phyloP scores from a whole-genome alignment of 179 eudicot genomes.

The Sideroxylon spinosum region DNA sequence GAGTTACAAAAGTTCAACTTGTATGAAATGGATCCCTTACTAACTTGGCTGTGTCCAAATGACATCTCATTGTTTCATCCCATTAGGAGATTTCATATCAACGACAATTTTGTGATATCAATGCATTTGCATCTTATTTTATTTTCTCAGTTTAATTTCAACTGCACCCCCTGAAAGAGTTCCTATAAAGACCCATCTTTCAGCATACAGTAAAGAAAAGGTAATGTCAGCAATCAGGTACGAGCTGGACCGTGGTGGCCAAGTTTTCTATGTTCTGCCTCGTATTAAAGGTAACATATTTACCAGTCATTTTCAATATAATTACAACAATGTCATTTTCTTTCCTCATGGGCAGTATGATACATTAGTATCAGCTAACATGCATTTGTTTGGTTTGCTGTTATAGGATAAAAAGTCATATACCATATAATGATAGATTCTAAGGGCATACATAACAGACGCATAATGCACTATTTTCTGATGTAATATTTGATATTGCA shows the following conservation, averaged over 20 bases:
- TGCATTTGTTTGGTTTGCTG: not conserved
- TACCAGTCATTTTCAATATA: slow-evolving; percentile 2
- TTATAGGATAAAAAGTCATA: not conserved
- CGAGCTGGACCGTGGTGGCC: slow-evolving; percentile 95
- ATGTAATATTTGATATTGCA: too few relatives aligned
- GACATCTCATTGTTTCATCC: not conserved
- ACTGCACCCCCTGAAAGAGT: slow-evolving; percentile 99
- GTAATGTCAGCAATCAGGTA: slow-evolving; percentile 75
- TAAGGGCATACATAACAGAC: too few relatives aligned
- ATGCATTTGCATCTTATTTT: slow-evolving; percentile 8
- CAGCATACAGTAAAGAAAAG: slow-evolving; percentile 64
- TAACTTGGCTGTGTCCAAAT: not conserved
- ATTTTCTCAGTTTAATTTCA: slow-evolving; percentile 63
- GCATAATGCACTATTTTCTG: too few relatives aligned
- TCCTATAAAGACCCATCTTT: slow-evolving; percentile 89
- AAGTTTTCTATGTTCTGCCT: slow-evolving; percentile 94
- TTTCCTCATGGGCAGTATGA: not conserved
- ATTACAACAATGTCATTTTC: not conserved
- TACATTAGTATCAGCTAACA: not conserved
- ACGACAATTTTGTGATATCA: not conserved
- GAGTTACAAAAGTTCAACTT: not conserved
- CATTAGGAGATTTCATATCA: not conserved
- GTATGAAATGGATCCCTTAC: not conserved
- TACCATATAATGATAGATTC: too few relatives aligned
- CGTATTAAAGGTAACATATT: slow-evolving; percentile 80